These are phyloP conservation scores for Cladophialophora yegresii DNA, from an alignment of 2,329 filamentous ascomycete genomes.

Conservation along the genomic window DNA sequence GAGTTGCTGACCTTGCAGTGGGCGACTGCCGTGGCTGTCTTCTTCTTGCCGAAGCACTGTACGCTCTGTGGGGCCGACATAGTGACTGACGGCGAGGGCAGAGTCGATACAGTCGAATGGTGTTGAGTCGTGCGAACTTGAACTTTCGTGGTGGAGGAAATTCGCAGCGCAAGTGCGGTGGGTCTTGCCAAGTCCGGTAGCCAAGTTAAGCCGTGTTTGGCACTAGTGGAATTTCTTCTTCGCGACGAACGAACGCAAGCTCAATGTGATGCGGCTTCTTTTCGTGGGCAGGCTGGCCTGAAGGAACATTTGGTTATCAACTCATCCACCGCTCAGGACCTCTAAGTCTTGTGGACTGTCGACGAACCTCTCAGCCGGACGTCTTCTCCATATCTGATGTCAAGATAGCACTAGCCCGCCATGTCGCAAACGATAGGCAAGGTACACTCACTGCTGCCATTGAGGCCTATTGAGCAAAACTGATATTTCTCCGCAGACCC, in stretches of 20 bases:
- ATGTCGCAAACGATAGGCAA: slow-evolving; percentile 52
- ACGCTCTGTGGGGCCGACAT: slow-evolving; percentile 80
- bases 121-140: slow-evolving; percentile 1
- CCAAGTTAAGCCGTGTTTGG: background rate
- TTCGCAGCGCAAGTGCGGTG: slow-evolving; percentile 18
- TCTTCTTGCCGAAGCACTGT: slow-evolving; percentile 99
- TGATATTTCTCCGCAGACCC: slow-evolving; percentile 63
- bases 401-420: slow-evolving; percentile 32
- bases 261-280: background rate
- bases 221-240: background rate
- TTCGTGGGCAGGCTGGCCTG: background rate
- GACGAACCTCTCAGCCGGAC: background rate
- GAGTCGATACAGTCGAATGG: slow-evolving; percentile 26
- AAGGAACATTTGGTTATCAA: background rate
- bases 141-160: background rate
- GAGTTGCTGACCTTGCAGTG: slow-evolving; percentile 76
- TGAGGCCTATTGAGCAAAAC: background rate
- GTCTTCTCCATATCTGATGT: slow-evolving; percentile 8
- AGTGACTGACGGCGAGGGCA: slow-evolving; percentile 47
- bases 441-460: slow-evolving; percentile 37
- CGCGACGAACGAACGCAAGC: background rate
- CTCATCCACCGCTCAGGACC: background rate
- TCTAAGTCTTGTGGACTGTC: background rate
- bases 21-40: slow-evolving; percentile 82
- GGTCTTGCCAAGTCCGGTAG: background rate